Evolutionary conservation across 2,329 filamentous ascomycete species (phyloP), one percentile per base, ranked within the genome.

Genomic region (Pyrenochaeta sp.): DNA sequence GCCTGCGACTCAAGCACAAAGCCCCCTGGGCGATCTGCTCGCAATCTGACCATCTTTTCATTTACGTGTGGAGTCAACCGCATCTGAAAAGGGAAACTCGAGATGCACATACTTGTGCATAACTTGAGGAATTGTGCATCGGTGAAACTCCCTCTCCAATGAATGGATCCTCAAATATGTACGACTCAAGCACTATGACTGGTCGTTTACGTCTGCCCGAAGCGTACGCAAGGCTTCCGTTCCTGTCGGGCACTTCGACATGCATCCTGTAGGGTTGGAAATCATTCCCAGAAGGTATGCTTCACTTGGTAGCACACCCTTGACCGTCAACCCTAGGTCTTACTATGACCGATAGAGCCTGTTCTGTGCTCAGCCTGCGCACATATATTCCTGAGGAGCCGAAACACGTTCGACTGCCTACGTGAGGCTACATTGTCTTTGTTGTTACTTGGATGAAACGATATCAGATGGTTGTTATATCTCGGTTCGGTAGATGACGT

Each of bases 401-500:
- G 28, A 37, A 32, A 30, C 12, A 24, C 15, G 50, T 34, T 46
- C 27, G 39, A 43, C 40, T 30, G 47, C 27, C 27, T 56, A 43
- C 40, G 48, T 32, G 28, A 51, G 53, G 32, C 53, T 27, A 42
- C 9, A 24, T n/a, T 45, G n/a, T 22, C 39, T 24, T 32, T 25
- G 15, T 30, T 9, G n/a, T 39, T 48, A 44, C 50, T 45, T 25
- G 43, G n/a, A 27, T 34, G 28, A 43, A 45, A 47, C 50, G 34
- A 24, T 48, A 53, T 52, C 25, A 37, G 22, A 45, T 4, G 45
- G 28, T n/a, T 34, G 36, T 30, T 27, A 24, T 40, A 45, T 52
- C 54, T 32, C 19, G 44, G 32, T 44, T 32, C 54, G 37, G 50
- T 44, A 53, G 34, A 52, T 53, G 54, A 49, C 50, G 50, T 57